Base-by-base conservation (phyloP, 768 basidiomycete species). In the Cystoderma amianthinum region DNA sequence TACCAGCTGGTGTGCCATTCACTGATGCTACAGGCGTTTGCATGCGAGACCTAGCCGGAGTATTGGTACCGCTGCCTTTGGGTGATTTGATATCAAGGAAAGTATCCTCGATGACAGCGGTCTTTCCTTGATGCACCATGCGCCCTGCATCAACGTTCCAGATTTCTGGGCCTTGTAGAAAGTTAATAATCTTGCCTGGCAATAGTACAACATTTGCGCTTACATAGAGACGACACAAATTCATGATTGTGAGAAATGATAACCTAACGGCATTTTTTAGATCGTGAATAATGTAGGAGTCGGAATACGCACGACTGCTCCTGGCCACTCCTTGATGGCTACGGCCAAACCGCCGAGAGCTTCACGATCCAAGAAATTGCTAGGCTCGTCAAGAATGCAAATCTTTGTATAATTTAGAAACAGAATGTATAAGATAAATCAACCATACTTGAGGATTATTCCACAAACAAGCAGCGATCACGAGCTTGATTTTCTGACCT, bases 231-330 rank as follows among this genome's bases (percentile, higher is more conserved):
- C 24, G 76, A 69, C 11, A 92, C 85, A 49, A 91, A 93, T 67
- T 92, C 89, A 50, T 81, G 69, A 63, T 95, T 95, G 71, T 96
- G 95, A 22, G 92, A 96, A 59, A 97, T 97, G 67, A 96, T 96
- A 55, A 92, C 82, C 84, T 86, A 48, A 42, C 34, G 50, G 38
- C 48, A 47, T 28, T n/a, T n/a, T 40, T 42, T 34, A 44, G 50
- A 45, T 48, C 41, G 49, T 23, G 19, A 17, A 35, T 38, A 33
- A 30, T 38, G 13, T 21, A 40, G 52, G 46, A 53, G n/a, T 22
- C 37, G 12, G 23, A 33, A 28, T 17, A 61, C 77, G 51, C 68
- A 85, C 84, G 25, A 93, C 87, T 33, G 88, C 92, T 43, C 95
- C 94, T 36, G 79, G 78, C 94, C 95, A 97, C 48, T 95, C 89